Evolutionary conservation across 2,329 filamentous ascomycete genomes (phyloP).

Genomic region (Arthrobotrys sphaeroides): DNA sequence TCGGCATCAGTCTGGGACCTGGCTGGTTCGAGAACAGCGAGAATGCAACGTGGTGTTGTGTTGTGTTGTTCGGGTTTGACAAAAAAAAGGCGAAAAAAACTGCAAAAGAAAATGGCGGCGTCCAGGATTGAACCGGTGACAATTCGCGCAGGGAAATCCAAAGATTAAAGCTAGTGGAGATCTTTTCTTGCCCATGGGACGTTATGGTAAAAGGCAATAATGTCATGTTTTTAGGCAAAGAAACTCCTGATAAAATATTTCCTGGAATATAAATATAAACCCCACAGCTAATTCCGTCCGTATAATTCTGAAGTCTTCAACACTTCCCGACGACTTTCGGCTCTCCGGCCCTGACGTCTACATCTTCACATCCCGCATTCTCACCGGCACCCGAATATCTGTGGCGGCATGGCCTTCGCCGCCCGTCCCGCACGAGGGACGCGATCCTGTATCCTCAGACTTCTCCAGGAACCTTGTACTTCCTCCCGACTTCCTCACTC

Average conservation of each 20-base stretch:
- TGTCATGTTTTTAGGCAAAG: conserved; percentile 55
- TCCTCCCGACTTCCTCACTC: conserved; percentile 10
- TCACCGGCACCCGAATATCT: not conserved
- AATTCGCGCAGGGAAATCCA: conserved; percentile 37
- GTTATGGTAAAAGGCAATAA: conserved; percentile 55
- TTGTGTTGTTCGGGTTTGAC: conserved; percentile 11
- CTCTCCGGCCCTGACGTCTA: conserved; percentile 21
- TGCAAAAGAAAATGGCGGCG: conserved; percentile 40
- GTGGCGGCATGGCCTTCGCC: conserved; percentile 48
- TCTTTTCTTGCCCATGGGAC: conserved; percentile 55
- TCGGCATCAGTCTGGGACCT: too few species aligned
- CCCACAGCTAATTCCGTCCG: not conserved
- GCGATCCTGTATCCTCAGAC: conserved; percentile 41
- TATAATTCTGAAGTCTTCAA: conserved; percentile 27
- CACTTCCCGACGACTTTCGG: conserved; percentile 20
- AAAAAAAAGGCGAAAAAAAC: conserved; percentile 31
- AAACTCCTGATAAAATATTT: conserved; percentile 35
- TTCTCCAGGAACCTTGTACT: conserved; percentile 17
- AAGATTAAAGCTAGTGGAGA: conserved; percentile 55
- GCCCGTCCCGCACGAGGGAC: conserved; percentile 41
- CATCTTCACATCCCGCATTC: conserved; percentile 1
- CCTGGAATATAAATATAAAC: not conserved
- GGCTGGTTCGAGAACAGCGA: too few species aligned
- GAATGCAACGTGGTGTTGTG: not conserved
- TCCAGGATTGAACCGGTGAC: conserved; percentile 54